These are phyloP conservation scores for Paramecium primaurelia DNA, from an alignment of 73 alveolate genomes.

Conservation along the genomic window DNA sequence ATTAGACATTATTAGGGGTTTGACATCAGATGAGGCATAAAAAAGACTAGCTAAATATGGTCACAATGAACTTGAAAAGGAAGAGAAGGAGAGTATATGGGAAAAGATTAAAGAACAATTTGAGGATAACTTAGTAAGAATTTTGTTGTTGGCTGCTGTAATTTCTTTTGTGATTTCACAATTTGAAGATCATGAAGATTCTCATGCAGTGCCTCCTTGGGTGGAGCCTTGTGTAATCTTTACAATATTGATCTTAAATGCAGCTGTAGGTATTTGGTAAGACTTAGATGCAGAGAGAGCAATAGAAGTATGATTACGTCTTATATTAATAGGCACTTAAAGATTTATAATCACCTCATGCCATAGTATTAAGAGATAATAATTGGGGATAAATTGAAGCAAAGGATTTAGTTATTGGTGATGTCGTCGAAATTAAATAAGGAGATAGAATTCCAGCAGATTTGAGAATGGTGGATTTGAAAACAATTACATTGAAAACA, in stretches of 20 bases:
- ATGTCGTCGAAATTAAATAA: slow-evolving; percentile 73
- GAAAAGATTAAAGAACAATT: slow-evolving; percentile 88
- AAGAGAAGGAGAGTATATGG: slow-evolving; percentile 88
- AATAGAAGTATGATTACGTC: slow-evolving; percentile 60
- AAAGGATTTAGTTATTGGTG: slow-evolving; percentile 92
- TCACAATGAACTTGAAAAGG: slow-evolving; percentile 80
- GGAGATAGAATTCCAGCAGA: slow-evolving; percentile 97
- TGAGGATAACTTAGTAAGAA: slow-evolving; percentile 90
- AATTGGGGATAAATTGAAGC: slow-evolving; percentile 82
- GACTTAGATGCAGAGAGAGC: slow-evolving; percentile 98
- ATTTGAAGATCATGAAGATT: slow-evolving; percentile 56
- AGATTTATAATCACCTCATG: slow-evolving; percentile 80
- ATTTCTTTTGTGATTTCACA: slow-evolving; percentile 75
- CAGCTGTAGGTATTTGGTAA: slow-evolving; percentile 93
- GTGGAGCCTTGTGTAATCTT: slow-evolving; percentile 96
- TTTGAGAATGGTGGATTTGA: slow-evolving; percentile 70
- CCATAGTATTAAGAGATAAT: slow-evolving; percentile 76
- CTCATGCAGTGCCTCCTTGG: slow-evolving; percentile 65
- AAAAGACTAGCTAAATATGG: slow-evolving; percentile 71
- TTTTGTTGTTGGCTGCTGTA: slow-evolving; percentile 90
- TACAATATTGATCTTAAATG: slow-evolving; percentile 85
- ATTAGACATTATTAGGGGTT: background rate
- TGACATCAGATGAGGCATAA: background rate
- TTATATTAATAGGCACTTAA: slow-evolving; percentile 72
- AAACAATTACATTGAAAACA: slow-evolving; percentile 56